These are phyloP conservation scores for Phytophthora hybrid DNA, from an alignment of 352 stramenopile genomes.

Conservation along the genomic window DNA sequence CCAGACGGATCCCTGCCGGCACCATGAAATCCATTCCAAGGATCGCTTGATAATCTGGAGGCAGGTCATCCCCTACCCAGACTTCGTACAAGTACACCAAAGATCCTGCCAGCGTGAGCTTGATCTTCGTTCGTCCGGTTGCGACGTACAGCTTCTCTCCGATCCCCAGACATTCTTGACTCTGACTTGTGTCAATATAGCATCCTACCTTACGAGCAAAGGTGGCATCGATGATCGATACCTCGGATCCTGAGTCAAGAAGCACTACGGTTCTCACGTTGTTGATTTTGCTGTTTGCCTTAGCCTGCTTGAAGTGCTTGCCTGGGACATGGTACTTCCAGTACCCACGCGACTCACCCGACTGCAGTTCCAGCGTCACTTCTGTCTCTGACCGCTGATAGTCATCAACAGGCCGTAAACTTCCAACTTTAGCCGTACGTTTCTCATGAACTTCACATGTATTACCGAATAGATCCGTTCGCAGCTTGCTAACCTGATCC, in stretches of 20 bases:
- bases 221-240: background rate
- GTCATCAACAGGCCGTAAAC: no score
- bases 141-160: background rate
- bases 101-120: background rate
- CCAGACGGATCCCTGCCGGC: background rate
- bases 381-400: no score
- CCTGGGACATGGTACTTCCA: background rate
- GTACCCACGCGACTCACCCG: background rate
- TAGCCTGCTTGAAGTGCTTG: background rate
- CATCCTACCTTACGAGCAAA: background rate
- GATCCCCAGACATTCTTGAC: background rate
- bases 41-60: background rate
- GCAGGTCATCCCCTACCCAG: background rate
- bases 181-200: background rate
- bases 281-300: background rate
- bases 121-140: background rate
- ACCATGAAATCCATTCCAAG: background rate
- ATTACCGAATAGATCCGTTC: background rate
- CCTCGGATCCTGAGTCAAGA: background rate
- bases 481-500: no score
- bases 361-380: no score
- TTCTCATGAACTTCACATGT: background rate
- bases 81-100: background rate
- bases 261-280: background rate
- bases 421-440: no score